Percentiles rank a stretch among this genome's conserved stretches.
These are phyloP conservation scores for Raffaelea ambrosiae DNA, from an alignment of 2,329 filamentous ascomycete species.

Conservation along the genomic window DNA sequence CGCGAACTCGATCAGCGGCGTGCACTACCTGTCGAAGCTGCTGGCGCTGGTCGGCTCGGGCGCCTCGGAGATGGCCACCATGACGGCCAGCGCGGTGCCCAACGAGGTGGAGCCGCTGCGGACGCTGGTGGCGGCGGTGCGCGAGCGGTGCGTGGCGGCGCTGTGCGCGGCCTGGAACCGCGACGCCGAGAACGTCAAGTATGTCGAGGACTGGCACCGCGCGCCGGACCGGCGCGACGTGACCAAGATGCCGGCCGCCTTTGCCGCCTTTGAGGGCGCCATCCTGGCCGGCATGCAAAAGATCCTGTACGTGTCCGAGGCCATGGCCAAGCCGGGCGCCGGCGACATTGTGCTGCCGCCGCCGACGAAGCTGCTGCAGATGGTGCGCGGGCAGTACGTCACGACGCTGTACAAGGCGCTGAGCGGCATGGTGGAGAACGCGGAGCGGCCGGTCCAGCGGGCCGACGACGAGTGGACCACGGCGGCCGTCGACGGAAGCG, in stretches of 20 bases:
- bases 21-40: slow-evolving; percentile 79
- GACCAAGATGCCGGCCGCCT: slow-evolving; percentile 82
- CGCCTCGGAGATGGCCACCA: slow-evolving; percentile 76
- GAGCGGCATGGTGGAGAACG: slow-evolving; percentile 95
- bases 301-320: slow-evolving; percentile 87
- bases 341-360: slow-evolving; percentile 77
- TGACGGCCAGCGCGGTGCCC: slow-evolving; percentile 32
- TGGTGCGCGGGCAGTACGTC: slow-evolving; percentile 87
- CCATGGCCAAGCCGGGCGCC: slow-evolving; percentile 63
- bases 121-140: slow-evolving; percentile 63
- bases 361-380: slow-evolving; percentile 77
- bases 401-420: slow-evolving; percentile 89
- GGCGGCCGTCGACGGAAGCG: slow-evolving; percentile 19
- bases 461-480: slow-evolving; percentile 54
- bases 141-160: slow-evolving; percentile 79
- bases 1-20: slow-evolving; percentile 86
- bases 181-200: slow-evolving; percentile 87
- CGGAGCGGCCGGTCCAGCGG: slow-evolving; percentile 63
- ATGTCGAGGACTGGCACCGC: slow-evolving; percentile 88
- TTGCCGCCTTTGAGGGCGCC: slow-evolving; percentile 75
- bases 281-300: slow-evolving; percentile 85
- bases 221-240: slow-evolving; percentile 74
- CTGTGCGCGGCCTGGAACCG: slow-evolving; percentile 87
- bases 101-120: slow-evolving; percentile 64
- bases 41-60: slow-evolving; percentile 77